Evolutionary conservation across 768 basidiomycete genomes (phyloP), one percentile per base, ranked within the genome.

Genomic region (Mycena vulgaris): DNA sequence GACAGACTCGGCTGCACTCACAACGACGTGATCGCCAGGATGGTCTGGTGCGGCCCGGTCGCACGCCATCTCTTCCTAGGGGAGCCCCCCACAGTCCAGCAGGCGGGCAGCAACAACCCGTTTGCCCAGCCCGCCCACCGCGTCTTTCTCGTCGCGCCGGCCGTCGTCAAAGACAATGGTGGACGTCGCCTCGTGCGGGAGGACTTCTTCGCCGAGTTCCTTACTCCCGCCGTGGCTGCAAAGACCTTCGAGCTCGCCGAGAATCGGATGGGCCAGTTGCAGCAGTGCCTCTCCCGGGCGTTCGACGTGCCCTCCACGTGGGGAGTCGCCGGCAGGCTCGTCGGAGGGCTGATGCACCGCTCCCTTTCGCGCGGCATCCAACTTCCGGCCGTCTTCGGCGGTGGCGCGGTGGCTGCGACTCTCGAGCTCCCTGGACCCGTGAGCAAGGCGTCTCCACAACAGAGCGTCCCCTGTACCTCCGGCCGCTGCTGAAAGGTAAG

Each of bases 261-360:
- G 52, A 30, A 31, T 40, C 39, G 51, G 21, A 53, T 63, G 28
- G 35, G 55, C 17, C 37, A 19, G n/a, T 13, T 53, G 6, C 40
- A 64, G n/a, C 28, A n/a, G 0, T 31, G 31, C n/a, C 37, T 67
- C 17, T 52, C 58, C 31, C 25, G 13, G 7, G 65, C 56, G 16
- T 53, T 60, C 27, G 27, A 45, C 28, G 9, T 51, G 0, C 9
- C 58, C 17, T 42, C 48, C 48, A 59, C 48, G 16, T 35, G 37
- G 13, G 37, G 30, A 31, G 37, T 60, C 33, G 66, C 58, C 37
- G 58, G 66, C 8, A 60, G 31, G 37, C 39, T 67, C 31, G 57
- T 67, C 45, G 66, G 61, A 35, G 66, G 66, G 23, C 27, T 67
- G 23, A 67, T 67, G n/a, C 58, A 67, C 55, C 51, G 35, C 33